A percentile compares a stretch with the other conserved stretches of the same genome.
These are phyloP conservation scores for Rubroboletus satanas DNA, from an alignment of 768 basidiomycete genomes.

Conservation along the genomic window DNA sequence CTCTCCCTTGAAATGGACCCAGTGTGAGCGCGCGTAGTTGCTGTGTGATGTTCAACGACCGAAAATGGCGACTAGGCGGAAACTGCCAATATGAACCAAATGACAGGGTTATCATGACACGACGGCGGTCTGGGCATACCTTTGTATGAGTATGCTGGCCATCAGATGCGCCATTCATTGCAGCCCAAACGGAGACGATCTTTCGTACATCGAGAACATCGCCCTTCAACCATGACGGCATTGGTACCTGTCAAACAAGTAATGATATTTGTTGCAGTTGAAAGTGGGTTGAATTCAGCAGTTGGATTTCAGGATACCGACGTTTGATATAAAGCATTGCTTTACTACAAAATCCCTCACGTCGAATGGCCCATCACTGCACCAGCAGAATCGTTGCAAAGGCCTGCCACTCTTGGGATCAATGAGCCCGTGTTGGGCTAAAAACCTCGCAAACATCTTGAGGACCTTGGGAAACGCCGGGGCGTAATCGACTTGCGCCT, in stretches of 20 bases:
- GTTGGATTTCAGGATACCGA: slow-evolving; percentile 29
- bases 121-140: slow-evolving; percentile 9
- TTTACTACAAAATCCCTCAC: slow-evolving; percentile 83
- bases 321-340: slow-evolving; percentile 85
- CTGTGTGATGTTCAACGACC: slow-evolving; percentile 61
- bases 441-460: slow-evolving; percentile 57
- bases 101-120: background rate
- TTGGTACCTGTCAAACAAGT: slow-evolving; percentile 43
- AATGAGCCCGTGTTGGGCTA: slow-evolving; percentile 68
- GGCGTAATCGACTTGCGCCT: slow-evolving; percentile 79
- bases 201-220: slow-evolving; percentile 74
- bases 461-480: slow-evolving; percentile 74
- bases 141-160: slow-evolving; percentile 7
- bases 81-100: slow-evolving; percentile 13
- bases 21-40: slow-evolving; percentile 74
- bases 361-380: slow-evolving; percentile 81
- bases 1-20: slow-evolving; percentile 73
- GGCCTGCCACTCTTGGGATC: slow-evolving; percentile 53
- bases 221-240: slow-evolving; percentile 72
- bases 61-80: slow-evolving; percentile 15
- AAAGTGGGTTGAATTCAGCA: slow-evolving; percentile 1
- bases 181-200: slow-evolving; percentile 46
- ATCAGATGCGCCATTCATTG: slow-evolving; percentile 8
- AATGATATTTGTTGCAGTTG: slow-evolving; percentile 9
- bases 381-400: slow-evolving; percentile 71